phyloP scores from a whole-genome alignment of 805 yeast species.

The Wickerhamiella vanderwaltii region DNA sequence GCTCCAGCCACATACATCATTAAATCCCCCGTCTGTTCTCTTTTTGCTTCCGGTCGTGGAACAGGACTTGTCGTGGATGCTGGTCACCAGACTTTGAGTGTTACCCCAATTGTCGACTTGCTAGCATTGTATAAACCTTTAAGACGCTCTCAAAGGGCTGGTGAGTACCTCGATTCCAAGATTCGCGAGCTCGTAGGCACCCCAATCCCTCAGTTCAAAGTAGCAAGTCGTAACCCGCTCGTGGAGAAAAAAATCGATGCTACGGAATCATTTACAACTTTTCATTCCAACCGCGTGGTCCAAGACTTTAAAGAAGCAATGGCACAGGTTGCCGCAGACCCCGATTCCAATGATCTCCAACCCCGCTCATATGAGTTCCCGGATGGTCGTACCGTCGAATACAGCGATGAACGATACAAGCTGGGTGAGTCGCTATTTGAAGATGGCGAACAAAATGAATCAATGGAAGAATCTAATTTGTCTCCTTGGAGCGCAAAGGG shows the following conservation, averaged over 20 bases:
- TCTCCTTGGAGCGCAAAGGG: slow-evolving; percentile 26
- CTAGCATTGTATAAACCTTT: slow-evolving; percentile 35
- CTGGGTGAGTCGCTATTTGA: slow-evolving; percentile 64
- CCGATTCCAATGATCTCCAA: neutral
- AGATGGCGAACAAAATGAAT: slow-evolving; percentile 5
- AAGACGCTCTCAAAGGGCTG: slow-evolving; percentile 59
- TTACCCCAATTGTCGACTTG: slow-evolving; percentile 34
- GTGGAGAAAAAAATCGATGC: slow-evolving; percentile 24
- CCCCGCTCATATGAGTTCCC: slow-evolving; percentile 49
- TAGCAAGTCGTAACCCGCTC: slow-evolving; percentile 34
- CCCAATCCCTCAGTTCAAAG: slow-evolving; percentile 37
- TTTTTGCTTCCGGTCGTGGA: slow-evolving; percentile 82
- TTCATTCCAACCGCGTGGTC: slow-evolving; percentile 41
- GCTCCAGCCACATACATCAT: slow-evolving; percentile 76
- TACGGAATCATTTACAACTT: slow-evolving; percentile 42
- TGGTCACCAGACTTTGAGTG: slow-evolving; percentile 67
- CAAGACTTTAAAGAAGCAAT: slow-evolving; percentile 61
- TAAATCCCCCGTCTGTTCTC: slow-evolving; percentile 73
- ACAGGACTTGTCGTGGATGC: slow-evolving; percentile 76
- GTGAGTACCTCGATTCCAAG: slow-evolving; percentile 47
- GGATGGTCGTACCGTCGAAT: slow-evolving; percentile 48
- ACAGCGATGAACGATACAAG: slow-evolving; percentile 47
- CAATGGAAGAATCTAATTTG: slow-evolving; percentile 5
- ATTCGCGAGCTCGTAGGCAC: slow-evolving; percentile 33
- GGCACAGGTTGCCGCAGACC: slow-evolving; percentile 16